phyloP scores from a whole-genome alignment of 2,329 filamentous ascomycete species.

The Nemania sp. region DNA sequence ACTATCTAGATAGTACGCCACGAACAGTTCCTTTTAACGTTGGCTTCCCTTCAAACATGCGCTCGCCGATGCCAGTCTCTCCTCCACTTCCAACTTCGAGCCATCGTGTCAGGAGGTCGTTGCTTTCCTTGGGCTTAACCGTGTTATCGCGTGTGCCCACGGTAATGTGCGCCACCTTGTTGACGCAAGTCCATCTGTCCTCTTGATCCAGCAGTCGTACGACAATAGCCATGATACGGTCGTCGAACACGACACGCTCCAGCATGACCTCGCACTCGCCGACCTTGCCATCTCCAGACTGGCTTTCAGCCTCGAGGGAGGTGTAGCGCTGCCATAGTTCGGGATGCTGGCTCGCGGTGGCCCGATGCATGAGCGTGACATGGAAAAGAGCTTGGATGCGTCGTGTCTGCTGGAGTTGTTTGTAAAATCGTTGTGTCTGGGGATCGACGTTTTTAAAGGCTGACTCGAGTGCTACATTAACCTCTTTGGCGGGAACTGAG shows the following conservation, averaged over 20 bases:
- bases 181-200: conserved; percentile 75
- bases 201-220: conserved; percentile 74
- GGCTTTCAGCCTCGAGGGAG: conserved; percentile 60
- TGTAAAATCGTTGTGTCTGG: conserved; percentile 75
- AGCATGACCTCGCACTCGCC: conserved; percentile 74
- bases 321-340: conserved; percentile 82
- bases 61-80: conserved; percentile 60
- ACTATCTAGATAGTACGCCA: conserved; percentile 63
- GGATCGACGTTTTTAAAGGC: conserved; percentile 71
- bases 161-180: conserved; percentile 87
- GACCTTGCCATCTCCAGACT: conserved; percentile 60
- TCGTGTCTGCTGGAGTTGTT: conserved; percentile 76
- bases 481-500: conserved; percentile 57
- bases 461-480: conserved; percentile 71
- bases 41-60: conserved; percentile 63
- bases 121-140: conserved; percentile 95
- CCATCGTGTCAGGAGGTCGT: conserved; percentile 83
- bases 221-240: conserved; percentile 90
- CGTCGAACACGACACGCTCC: conserved; percentile 83
- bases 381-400: conserved; percentile 90
- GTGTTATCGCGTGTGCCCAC: conserved; percentile 79
- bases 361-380: conserved; percentile 91
- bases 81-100: conserved; percentile 65
- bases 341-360: conserved; percentile 68
- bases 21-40: conserved; percentile 61